phyloP scores from a whole-genome alignment of 2,329 filamentous ascomycete species.

The Fonsecaea pedrosoi region DNA sequence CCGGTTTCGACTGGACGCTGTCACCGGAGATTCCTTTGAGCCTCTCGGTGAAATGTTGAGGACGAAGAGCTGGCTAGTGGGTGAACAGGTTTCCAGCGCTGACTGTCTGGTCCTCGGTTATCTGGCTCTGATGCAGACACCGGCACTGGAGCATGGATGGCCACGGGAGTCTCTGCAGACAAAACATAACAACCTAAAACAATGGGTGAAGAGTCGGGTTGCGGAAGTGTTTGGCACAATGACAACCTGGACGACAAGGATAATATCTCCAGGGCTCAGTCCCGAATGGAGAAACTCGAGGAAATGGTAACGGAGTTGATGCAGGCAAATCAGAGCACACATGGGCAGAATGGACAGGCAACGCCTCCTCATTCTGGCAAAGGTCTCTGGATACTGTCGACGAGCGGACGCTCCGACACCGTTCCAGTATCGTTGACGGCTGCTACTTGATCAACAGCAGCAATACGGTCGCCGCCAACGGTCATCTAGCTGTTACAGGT shows the following conservation, averaged over 20 bases:
- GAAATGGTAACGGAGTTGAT: slow-evolving; percentile 21
- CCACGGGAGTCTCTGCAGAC: slow-evolving; percentile 62
- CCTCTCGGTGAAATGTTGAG: slow-evolving; percentile 71
- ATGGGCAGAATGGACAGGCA: neutral
- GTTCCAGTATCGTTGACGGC: neutral
- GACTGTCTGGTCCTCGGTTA: slow-evolving; percentile 86
- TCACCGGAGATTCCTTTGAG: slow-evolving; percentile 73
- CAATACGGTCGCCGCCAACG: neutral
- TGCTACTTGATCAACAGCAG: neutral
- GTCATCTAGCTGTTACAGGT: slow-evolving; percentile 13
- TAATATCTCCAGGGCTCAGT: slow-evolving; percentile 23
- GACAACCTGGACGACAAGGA: neutral
- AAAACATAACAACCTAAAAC: slow-evolving; percentile 55
- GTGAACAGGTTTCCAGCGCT: slow-evolving; percentile 64
- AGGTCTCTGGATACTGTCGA: no score
- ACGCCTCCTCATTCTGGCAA: neutral
- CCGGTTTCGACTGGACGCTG: slow-evolving; percentile 75
- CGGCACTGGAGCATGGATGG: slow-evolving; percentile 68
- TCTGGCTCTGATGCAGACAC: slow-evolving; percentile 72
- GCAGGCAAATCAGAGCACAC: slow-evolving; percentile 5
- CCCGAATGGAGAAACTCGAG: slow-evolving; percentile 20
- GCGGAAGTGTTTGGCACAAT: slow-evolving; percentile 47
- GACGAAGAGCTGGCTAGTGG: slow-evolving; percentile 61
- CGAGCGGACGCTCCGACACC: neutral
- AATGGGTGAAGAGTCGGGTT: slow-evolving; percentile 53